phyloP scores from a whole-genome alignment of 352 stramenopile genomes.

The Phytophthora uliginosa region DNA sequence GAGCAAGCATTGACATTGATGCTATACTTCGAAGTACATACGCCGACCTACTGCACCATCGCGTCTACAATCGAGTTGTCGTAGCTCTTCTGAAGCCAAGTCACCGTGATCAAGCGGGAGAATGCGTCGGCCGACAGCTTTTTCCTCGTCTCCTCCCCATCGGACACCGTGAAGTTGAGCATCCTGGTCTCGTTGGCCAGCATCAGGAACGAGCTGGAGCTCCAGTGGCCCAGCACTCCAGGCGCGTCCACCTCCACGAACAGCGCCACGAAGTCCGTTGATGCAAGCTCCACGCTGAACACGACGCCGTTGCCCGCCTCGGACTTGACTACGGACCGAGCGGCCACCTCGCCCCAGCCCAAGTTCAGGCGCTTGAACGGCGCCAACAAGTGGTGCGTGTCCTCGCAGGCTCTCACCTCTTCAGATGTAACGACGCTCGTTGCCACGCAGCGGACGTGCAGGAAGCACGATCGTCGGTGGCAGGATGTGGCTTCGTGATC shows the following conservation, averaged over 20 bases:
- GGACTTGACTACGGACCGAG: constrained; percentile 24
- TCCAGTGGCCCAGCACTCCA: constrained; percentile 70
- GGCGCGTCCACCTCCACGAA: constrained; percentile 78
- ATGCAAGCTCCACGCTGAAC: constrained; percentile 61
- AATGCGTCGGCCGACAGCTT: constrained; percentile 44
- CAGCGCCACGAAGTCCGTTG: constrained; percentile 67
- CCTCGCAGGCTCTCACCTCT: constrained; percentile 36
- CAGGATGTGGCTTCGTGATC: constrained; percentile 50
- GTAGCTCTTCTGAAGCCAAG: constrained; percentile 83
- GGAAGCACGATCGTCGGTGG: constrained; percentile 60
- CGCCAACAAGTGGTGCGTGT: constrained; percentile 74
- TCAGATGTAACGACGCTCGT: constrained; percentile 17
- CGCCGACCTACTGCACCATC: constrained; percentile 8
- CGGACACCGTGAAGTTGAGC: constrained; percentile 55
- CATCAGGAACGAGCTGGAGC: constrained; percentile 80
- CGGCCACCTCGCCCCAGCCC: constrained; percentile 41
- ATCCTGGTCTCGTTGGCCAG: constrained; percentile 62
- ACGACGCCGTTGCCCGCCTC: constrained; percentile 8
- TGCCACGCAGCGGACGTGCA: constrained; percentile 48
- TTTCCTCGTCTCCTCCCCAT: constrained; percentile 12
- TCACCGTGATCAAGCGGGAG: constrained; percentile 49
- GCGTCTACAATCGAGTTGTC: constrained; percentile 29
- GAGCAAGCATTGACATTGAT: neutral
- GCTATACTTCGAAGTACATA: neutral
- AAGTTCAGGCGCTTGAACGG: constrained; percentile 75